Evolutionary conservation across 176 grass and related monocot species (phyloP).

Genomic region (Pharus latifolius): DNA sequence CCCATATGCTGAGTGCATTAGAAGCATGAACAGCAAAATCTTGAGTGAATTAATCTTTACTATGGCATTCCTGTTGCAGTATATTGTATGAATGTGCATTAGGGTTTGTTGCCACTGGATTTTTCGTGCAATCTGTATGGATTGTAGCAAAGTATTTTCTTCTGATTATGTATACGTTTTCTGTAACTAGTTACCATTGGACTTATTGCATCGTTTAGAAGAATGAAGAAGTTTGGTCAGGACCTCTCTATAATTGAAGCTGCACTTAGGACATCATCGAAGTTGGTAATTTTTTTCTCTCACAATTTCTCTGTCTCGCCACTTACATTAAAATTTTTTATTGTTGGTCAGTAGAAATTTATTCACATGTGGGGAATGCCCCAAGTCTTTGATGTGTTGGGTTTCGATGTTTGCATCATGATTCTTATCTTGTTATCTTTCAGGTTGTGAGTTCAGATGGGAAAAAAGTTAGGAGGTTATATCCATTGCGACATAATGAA

Average conservation of each 20-base stretch:
- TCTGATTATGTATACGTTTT: not conserved
- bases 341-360: not conserved
- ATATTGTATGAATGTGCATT: not conserved
- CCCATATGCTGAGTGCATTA: not conserved
- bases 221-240: slow-evolving; percentile 83
- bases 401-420: not conserved
- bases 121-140: not conserved
- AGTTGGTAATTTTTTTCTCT: slow-evolving; percentile 51
- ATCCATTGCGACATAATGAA: slow-evolving; percentile 43
- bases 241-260: slow-evolving; percentile 59
- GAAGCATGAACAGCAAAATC: not conserved
- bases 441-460: slow-evolving; percentile 73
- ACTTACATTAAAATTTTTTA: not conserved
- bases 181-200: slow-evolving; percentile 66
- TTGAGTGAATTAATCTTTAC: not conserved
- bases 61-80: not conserved
- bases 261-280: slow-evolving; percentile 70
- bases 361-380: not conserved
- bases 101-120: not conserved
- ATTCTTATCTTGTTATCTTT: not conserved
- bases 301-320: not conserved
- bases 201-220: slow-evolving; percentile 80
- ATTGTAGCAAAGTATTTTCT: not conserved
- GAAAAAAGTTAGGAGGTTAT: slow-evolving; percentile 63
- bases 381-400: not conserved